Conservation (phyloP, 176 grass and related monocot genomes). For the Secale cereale region DNA sequence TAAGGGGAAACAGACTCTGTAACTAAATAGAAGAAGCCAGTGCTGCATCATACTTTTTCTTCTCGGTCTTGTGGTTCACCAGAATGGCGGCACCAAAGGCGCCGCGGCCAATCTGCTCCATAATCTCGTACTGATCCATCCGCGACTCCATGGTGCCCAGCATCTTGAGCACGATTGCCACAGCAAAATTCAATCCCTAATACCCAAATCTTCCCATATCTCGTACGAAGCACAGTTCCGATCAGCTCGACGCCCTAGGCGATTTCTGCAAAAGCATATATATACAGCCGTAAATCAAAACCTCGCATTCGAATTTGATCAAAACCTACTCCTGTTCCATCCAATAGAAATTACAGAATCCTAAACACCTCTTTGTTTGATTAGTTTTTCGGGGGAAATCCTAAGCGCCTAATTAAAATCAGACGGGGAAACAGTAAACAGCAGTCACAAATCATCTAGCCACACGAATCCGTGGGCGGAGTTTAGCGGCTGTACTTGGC, state of each 20-base stretch:
- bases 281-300: not conserved
- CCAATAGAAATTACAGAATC: slow-evolving; percentile 17
- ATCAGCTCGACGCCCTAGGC: slow-evolving; percentile 2
- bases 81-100: slow-evolving; percentile 99
- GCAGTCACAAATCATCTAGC: not conserved
- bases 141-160: slow-evolving; percentile 76
- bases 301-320: slow-evolving; percentile 11
- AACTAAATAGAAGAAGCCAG: slow-evolving; percentile 1
- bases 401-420: no score
- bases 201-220: not conserved
- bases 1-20: slow-evolving; percentile 10
- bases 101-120: slow-evolving; percentile 96
- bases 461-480: slow-evolving; percentile 4
- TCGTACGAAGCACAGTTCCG: not conserved
- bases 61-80: slow-evolving; percentile 98
- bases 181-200: not conserved
- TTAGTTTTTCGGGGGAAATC: no score
- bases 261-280: slow-evolving; percentile 23
- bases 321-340: slow-evolving; percentile 18
- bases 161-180: not conserved
- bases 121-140: slow-evolving; percentile 96
- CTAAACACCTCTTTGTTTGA: not conserved
- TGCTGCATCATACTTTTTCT: slow-evolving; percentile 60
- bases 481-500: not conserved
- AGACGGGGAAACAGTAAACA: not conserved